Evolutionary conservation across 306 rosid species (phyloP), one percentile per base, ranked within the genome.

Genomic region (Medicago lupulina): DNA sequence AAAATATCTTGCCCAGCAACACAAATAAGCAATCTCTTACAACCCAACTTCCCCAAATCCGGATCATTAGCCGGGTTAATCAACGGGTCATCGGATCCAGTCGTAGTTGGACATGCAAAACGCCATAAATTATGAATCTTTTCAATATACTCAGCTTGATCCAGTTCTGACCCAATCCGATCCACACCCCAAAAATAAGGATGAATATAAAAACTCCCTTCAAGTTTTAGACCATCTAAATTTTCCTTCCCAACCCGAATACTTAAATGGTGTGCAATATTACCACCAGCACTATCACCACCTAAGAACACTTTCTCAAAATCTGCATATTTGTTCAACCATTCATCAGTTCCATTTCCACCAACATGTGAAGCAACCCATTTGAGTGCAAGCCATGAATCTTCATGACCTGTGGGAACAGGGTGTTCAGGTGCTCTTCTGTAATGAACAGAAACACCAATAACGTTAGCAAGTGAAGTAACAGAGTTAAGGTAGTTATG

Each of bases 281-380:
- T 90, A 1, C 81, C 98, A 7, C 98, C 98, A 0, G 95, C 91
- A 47, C 96, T 93, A 50, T 93, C 98, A 2, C 97, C 98, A 0
- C 79, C 81, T 1, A 93, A 64, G 58, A 83, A 87, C 16, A 89
- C 87, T 2, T 73, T 80, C 19, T 16, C 78, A 1, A 83, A 64
- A 82, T 93, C 92, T 0, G 87, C 96, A 5, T 78, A 31, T 0
- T 18, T 16, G 16, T 86, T 93, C 43, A 88, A 76, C 92, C 92
- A 91, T 57, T 79, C 86, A 0, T 88, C 90, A 0, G 89, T 72
- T 0, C 93, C 92, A 15, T 82, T 67, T 28, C 89, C 89, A 1
- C 36, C 57, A 3, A 34, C 23, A 62, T 88, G 93, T 41, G 92
- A 80, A 12, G 82, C 91, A 6, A 88, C 77, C 96, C 98, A 93